Evolutionary conservation across 495 filamentous ascomycete species (phyloP).

Genomic region (Zalerion maritima): DNA sequence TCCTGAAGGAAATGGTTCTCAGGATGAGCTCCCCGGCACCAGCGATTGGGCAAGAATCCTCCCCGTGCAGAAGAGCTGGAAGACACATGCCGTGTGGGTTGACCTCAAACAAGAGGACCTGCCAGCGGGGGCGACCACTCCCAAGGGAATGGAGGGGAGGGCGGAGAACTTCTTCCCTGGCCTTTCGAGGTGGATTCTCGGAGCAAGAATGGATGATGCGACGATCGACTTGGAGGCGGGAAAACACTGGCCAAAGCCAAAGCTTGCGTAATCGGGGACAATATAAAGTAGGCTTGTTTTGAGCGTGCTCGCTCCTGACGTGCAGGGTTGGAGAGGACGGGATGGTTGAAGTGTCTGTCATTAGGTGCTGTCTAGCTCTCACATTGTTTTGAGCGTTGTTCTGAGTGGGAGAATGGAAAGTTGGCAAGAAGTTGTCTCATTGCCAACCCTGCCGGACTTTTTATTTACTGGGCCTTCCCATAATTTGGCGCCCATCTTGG

Average conservation of each 20-base stretch:
- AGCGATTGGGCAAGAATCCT: slow-evolving; percentile 17
- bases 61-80: slow-evolving; percentile 11
- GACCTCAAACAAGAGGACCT: slow-evolving; percentile 22
- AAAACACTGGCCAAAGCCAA: slow-evolving; percentile 12
- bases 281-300: no score
- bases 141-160: slow-evolving; percentile 9
- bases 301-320: no score
- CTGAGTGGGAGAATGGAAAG: no score
- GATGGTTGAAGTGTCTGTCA: no score
- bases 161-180: slow-evolving; percentile 30
- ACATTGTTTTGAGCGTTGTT: no score
- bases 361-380: no score
- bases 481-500: no score
- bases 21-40: slow-evolving; percentile 21
- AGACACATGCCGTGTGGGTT: slow-evolving; percentile 19
- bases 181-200: slow-evolving; percentile 28
- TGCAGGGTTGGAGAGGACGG: no score
- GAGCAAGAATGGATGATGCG: slow-evolving; percentile 26
- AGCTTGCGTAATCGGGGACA: no score
- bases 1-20: slow-evolving; percentile 15
- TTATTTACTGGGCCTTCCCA: no score
- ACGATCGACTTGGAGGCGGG: slow-evolving; percentile 20
- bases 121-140: slow-evolving; percentile 6
- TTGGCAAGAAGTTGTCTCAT: no score
- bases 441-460: no score